These are phyloP conservation scores for Kokia cookei DNA, from an alignment of 441 rosid species.

Conservation along the genomic window DNA sequence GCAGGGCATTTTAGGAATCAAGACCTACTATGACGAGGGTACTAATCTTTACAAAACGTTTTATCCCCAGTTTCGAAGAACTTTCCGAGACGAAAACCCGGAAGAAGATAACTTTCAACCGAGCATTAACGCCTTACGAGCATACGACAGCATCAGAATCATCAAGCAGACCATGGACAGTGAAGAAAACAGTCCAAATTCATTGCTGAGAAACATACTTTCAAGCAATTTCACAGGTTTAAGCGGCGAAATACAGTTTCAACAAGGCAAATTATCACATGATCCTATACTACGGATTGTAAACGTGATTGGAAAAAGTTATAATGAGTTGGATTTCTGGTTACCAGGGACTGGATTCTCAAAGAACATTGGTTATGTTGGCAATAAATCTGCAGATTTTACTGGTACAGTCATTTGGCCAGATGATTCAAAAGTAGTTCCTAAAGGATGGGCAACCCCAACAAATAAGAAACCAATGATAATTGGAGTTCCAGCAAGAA, in stretches of 20 bases:
- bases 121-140: slow-evolving; percentile 22
- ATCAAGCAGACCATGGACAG: slow-evolving; percentile 5
- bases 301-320: slow-evolving; percentile 22
- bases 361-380: background rate
- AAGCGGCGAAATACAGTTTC: slow-evolving; percentile 24
- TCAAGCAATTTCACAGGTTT: slow-evolving; percentile 21
- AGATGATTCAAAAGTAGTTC: slow-evolving; percentile 15
- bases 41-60: slow-evolving; percentile 18
- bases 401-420: slow-evolving; percentile 32
- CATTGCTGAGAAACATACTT: slow-evolving; percentile 1
- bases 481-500: slow-evolving; percentile 43
- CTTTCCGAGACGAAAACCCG: slow-evolving; percentile 12
- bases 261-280: slow-evolving; percentile 1
- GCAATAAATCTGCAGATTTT: background rate
- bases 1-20: slow-evolving; percentile 47
- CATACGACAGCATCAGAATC: slow-evolving; percentile 24
- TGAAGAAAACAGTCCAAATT: background rate
- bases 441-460: slow-evolving; percentile 47
- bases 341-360: slow-evolving; percentile 18
- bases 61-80: slow-evolving; percentile 11
- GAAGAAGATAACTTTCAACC: slow-evolving; percentile 22
- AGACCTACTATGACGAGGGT: slow-evolving; percentile 15
- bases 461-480: slow-evolving; percentile 17
- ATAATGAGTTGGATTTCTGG: slow-evolving; percentile 26
- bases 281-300: slow-evolving; percentile 10